A percentile compares a stretch with the other conserved stretches of the same genome.
Evolutionary conservation across 2,329 filamentous ascomycete genomes (phyloP).

Genomic region (Macroventuria anomochaeta): DNA sequence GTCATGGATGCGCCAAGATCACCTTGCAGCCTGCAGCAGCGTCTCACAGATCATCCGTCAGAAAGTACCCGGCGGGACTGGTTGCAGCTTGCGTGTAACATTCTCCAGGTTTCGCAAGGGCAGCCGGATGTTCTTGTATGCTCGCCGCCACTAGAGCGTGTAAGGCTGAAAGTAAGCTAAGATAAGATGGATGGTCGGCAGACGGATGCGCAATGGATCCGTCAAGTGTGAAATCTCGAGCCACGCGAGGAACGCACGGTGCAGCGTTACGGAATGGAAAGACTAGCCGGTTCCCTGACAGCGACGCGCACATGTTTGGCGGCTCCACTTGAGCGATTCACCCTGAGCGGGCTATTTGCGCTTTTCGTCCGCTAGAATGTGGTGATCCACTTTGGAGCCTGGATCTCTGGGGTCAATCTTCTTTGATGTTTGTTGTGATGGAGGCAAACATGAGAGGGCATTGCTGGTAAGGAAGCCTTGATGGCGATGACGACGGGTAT

Average conservation of each 20-base stretch:
- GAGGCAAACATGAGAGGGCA: neutral
- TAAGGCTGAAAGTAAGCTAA: conserved; percentile 5
- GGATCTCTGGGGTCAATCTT: neutral
- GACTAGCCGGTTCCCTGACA: neutral
- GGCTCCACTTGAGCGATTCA: neutral
- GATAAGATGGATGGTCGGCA: neutral
- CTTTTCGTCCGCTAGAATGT: conserved; percentile 4
- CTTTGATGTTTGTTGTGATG: neutral
- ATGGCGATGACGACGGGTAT: neutral
- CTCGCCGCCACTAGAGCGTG: neutral
- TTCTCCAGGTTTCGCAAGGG: neutral
- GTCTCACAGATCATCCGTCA: neutral
- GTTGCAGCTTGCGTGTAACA: conserved; percentile 1
- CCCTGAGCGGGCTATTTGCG: conserved; percentile 3
- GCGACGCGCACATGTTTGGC: neutral
- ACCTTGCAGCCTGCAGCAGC: neutral
- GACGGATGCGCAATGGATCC: conserved; percentile 8
- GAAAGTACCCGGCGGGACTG: neutral
- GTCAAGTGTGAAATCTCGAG: neutral
- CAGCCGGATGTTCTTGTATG: conserved; percentile 6
- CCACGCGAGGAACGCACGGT: conserved; percentile 3
- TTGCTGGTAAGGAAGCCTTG: neutral
- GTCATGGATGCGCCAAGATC: neutral
- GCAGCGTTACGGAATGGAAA: neutral
- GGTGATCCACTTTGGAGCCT: neutral